Conservation (phyloP, 1,284 basidiomycete species). For the Cryptococcus hybrid region DNA sequence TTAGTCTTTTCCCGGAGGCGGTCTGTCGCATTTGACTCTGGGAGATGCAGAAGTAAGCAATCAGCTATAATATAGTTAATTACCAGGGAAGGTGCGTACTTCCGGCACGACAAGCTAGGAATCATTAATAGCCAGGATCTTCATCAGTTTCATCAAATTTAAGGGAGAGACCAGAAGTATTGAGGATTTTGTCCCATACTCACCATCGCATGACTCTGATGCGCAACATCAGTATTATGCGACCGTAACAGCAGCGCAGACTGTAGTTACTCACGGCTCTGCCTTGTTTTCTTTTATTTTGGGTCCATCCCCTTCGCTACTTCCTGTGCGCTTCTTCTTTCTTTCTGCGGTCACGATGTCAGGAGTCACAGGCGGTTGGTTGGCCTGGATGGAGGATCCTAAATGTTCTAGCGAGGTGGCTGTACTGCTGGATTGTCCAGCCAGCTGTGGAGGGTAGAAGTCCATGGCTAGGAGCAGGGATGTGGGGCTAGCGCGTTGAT, state of each 20-base stretch:
- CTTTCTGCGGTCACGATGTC: not conserved
- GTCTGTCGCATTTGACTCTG: conserved; percentile 47
- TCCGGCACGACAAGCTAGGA: conserved; percentile 43
- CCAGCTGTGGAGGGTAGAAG: no score
- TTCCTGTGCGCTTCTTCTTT: conserved; percentile 1
- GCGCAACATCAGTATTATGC: conserved; percentile 1
- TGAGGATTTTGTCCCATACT: conserved; percentile 10
- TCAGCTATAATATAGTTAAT: not conserved
- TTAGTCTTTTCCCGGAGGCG: conserved; percentile 28
- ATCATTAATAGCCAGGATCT: no score
- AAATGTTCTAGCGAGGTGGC: no score
- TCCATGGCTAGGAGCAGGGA: no score
- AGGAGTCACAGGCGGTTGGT: no score
- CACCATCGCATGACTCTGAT: conserved; percentile 45
- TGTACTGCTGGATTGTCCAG: no score
- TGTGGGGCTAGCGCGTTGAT: no score
- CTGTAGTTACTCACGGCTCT: conserved; percentile 36
- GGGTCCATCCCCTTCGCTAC: conserved; percentile 15
- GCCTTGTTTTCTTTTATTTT: conserved; percentile 39
- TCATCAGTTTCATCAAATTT: not conserved
- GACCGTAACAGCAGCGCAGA: no score
- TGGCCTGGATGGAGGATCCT: no score
- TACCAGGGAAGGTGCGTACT: conserved; percentile 20
- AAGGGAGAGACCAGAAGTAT: not conserved
- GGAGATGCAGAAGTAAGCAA: not conserved